phyloP scores from a whole-genome alignment of 768 basidiomycete species.

The Termitomyces sp. region DNA sequence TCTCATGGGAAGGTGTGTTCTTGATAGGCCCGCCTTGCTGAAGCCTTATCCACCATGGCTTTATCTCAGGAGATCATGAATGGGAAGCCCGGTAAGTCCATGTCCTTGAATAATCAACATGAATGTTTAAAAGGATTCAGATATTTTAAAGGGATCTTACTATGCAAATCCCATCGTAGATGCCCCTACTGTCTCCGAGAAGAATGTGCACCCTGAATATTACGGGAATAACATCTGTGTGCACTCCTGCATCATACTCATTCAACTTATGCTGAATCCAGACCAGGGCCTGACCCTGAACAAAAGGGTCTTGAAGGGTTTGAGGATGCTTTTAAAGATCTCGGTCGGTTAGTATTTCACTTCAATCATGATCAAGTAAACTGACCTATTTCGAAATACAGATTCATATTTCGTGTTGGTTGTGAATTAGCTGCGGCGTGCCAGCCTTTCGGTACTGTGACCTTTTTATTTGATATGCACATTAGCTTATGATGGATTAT shows the following conservation, averaged over 20 bases:
- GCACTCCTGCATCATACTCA: constrained; percentile 3
- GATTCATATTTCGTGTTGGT: constrained; percentile 82
- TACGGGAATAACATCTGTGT: constrained; percentile 88
- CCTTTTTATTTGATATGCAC: not conserved
- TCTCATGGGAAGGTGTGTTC: constrained; percentile 81
- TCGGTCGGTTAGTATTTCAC: constrained; percentile 53
- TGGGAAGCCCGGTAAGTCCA: constrained; percentile 65
- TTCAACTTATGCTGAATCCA: not conserved
- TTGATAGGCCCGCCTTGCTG: not conserved
- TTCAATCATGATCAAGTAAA: not conserved
- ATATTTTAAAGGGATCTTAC: constrained; percentile 88
- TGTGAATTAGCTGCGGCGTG: constrained; percentile 81
- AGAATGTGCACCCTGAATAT: constrained; percentile 70
- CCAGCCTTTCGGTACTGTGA: constrained; percentile 75
- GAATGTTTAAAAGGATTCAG: constrained; percentile 28
- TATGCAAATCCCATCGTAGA: constrained; percentile 88
- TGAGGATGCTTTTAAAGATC: constrained; percentile 83
- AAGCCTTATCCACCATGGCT: not conserved
- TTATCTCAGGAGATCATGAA: constrained; percentile 86
- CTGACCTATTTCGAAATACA: constrained; percentile 18
- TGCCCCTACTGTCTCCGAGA: constrained; percentile 55
- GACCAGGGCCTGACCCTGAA: constrained; percentile 58
- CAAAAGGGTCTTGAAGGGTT: constrained; percentile 70
- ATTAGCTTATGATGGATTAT: not conserved
- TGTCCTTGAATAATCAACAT: not conserved